These are phyloP conservation scores for Geranium incanum DNA, from an alignment of 441 rosid genomes.

Conservation along the genomic window DNA sequence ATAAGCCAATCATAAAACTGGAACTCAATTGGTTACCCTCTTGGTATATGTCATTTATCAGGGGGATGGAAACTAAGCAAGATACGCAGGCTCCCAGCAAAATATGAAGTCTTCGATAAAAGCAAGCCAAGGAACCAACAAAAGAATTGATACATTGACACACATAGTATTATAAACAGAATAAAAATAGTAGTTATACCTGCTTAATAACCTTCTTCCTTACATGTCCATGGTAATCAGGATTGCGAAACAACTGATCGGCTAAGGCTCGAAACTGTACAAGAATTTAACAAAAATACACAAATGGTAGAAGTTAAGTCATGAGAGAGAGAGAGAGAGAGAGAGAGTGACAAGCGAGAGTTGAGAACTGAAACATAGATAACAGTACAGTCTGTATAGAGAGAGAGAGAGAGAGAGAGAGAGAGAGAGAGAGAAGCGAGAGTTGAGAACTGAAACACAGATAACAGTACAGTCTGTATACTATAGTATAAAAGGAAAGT, in stretches of 20 bases:
- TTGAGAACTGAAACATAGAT: too few relatives aligned
- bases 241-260: constrained; percentile 77
- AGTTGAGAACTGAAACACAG: background rate
- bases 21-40: background rate
- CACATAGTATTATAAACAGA: background rate
- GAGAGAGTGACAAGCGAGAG: background rate
- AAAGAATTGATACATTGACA: too few relatives aligned
- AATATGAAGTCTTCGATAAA: too few relatives aligned
- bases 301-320: background rate
- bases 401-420: background rate
- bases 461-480: background rate
- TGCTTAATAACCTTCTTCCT: constrained; percentile 77
- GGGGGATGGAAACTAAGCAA: background rate
- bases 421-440: background rate
- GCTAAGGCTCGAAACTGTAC: constrained; percentile 86
- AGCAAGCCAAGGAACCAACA: too few relatives aligned
- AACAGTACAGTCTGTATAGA: background rate
- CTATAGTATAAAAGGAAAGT: background rate
- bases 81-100: too few relatives aligned
- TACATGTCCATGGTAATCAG: constrained; percentile 73
- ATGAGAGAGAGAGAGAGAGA: background rate
- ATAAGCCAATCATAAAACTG: background rate
- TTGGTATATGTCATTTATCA: background rate
- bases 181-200: constrained; percentile 33
- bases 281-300: background rate